A percentile compares a stretch with the other conserved stretches of the same genome.
These are phyloP conservation scores for Gymnopilus dilepis DNA, from an alignment of 768 basidiomycete genomes.

Conservation along the genomic window DNA sequence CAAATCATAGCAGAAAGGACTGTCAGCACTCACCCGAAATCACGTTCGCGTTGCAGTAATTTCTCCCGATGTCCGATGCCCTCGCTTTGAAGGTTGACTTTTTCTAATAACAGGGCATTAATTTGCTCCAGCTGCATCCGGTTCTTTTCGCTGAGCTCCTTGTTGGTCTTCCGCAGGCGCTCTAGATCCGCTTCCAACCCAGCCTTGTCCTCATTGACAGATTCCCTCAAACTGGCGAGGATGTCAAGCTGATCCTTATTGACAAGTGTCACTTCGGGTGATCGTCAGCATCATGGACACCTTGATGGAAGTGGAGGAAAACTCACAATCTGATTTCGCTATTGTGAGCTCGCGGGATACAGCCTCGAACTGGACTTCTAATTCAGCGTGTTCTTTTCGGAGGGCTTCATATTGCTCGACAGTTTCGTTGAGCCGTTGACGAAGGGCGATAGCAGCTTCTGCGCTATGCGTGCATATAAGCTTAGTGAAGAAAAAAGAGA, in stretches of 20 bases:
- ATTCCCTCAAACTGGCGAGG: conserved; percentile 82
- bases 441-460: conserved; percentile 87
- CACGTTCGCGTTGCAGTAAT: conserved; percentile 85
- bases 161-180: conserved; percentile 67
- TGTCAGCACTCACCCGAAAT: conserved; percentile 64
- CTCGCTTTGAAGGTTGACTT: conserved; percentile 88
- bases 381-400: conserved; percentile 68
- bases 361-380: conserved; percentile 71
- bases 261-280: conserved; percentile 76
- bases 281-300: conserved; percentile 9
- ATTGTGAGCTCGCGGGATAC: conserved; percentile 74
- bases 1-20: conserved; percentile 4
- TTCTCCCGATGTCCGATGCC: conserved; percentile 89
- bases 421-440: conserved; percentile 87
- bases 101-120: conserved; percentile 85
- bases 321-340: conserved; percentile 85
- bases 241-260: conserved; percentile 95
- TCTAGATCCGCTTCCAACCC: conserved; percentile 72
- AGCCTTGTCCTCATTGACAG: conserved; percentile 86
- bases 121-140: conserved; percentile 91
- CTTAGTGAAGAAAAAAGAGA: neutral
- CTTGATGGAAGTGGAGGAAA: neutral
- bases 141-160: conserved; percentile 80
- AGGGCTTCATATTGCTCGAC: conserved; percentile 79
- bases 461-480: conserved; percentile 48